Evolutionary conservation across 352 stramenopile genomes (phyloP).

Genomic region (Phytopythium mirpurense): DNA sequence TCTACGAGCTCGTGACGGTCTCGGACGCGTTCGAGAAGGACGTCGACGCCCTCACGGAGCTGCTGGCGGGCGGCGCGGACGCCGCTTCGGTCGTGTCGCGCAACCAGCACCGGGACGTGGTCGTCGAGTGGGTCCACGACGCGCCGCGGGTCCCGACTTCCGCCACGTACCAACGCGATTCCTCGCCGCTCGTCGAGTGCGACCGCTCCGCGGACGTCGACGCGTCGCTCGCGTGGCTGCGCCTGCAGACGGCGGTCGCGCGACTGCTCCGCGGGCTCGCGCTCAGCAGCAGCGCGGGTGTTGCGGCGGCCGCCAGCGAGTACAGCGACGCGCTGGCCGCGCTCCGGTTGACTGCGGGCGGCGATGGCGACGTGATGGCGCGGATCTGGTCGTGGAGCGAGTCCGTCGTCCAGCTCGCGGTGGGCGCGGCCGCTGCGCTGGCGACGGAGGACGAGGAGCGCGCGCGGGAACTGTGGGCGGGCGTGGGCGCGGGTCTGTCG

Average conservation of each 20-base stretch:
- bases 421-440: constrained; percentile 5
- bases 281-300: constrained; percentile 16
- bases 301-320: constrained; percentile 23
- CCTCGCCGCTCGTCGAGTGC: constrained; percentile 41
- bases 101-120: constrained; percentile 81
- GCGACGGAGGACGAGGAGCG: constrained; percentile 11
- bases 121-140: constrained; percentile 57
- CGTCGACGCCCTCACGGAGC: constrained; percentile 31
- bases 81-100: constrained; percentile 32
- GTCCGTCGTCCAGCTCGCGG: constrained; percentile 10
- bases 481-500: constrained; percentile 13
- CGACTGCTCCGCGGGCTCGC: constrained; percentile 42
- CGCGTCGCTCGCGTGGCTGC: constrained; percentile 55
- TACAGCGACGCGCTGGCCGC: constrained; percentile 19
- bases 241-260: constrained; percentile 44
- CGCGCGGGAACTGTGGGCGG: not conserved
- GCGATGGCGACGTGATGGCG: constrained; percentile 13
- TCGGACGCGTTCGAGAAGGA: constrained; percentile 35
- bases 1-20: constrained; percentile 38
- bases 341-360: constrained; percentile 11
- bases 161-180: constrained; percentile 37
- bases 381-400: constrained; percentile 60
- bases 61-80: constrained; percentile 22
- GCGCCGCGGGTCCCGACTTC: constrained; percentile 25
- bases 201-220: constrained; percentile 54